These are phyloP conservation scores for Iris pallida DNA, from an alignment of 116 monocot genomes.

Conservation along the genomic window DNA sequence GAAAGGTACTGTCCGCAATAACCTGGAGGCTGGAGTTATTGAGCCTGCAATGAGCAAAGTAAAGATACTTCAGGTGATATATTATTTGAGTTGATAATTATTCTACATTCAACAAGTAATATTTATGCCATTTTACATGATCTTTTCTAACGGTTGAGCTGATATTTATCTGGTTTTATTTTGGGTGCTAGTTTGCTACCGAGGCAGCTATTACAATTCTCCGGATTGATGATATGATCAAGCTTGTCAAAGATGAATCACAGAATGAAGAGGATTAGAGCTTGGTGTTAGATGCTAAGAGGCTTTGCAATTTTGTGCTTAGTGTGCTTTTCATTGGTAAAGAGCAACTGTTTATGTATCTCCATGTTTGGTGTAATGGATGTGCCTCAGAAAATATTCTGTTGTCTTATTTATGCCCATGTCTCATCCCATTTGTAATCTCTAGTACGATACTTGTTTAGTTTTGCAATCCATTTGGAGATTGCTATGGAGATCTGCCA, in stretches of 20 bases:
- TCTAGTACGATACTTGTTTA: too few species aligned
- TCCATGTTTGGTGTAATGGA: too few species aligned
- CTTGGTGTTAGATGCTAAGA: too few species aligned
- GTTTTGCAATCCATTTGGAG: too few species aligned
- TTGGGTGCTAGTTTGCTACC: slow-evolving; percentile 68
- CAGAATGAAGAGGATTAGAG: slow-evolving; percentile 34
- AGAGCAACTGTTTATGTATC: background rate
- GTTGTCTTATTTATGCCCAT: too few species aligned
- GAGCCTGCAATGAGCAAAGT: slow-evolving; percentile 99
- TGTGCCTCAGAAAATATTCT: too few species aligned
- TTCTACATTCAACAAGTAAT: background rate
- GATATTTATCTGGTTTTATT: background rate
- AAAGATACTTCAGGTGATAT: slow-evolving; percentile 79
- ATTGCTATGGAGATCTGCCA: too few species aligned
- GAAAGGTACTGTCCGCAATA: slow-evolving; percentile 70
- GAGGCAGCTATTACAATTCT: slow-evolving; percentile 96
- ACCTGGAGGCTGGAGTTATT: slow-evolving; percentile 89
- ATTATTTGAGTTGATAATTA: background rate
- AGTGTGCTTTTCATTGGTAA: background rate
- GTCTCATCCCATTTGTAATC: too few species aligned
- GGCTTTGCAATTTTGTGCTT: too few species aligned
- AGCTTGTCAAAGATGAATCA: slow-evolving; percentile 69
- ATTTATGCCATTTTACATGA: background rate
- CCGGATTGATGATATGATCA: slow-evolving; percentile 95
- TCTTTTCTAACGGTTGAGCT: background rate